Evolutionary conservation across 176 grass and related monocot species (phyloP), one percentile per base, ranked within the genome.

Genomic region (Lolium rigidum): DNA sequence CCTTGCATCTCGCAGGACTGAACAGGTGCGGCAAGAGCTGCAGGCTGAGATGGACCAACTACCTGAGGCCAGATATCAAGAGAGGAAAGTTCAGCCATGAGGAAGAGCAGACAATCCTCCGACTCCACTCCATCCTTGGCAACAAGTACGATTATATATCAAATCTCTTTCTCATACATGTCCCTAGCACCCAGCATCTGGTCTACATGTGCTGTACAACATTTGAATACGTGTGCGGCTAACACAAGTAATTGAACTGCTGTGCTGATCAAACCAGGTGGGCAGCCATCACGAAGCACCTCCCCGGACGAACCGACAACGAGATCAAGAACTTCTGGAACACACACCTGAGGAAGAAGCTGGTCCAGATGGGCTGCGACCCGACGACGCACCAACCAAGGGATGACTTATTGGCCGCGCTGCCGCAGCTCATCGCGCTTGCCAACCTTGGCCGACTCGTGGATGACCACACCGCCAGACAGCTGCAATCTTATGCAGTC

Each of bases 21-120:
- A 98, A 98, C 69, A 93, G 93, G 83, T 98, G 95, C 83, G 95
- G 95, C 79, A 98, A 98, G 91, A 98, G 95, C 60, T 98, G 95
- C 76, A 92, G 95, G 78, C 93, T 98, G 62, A 93, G 95, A 83
- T 98, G 95, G 95, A 98, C 95, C 7, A 98, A 98, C 86, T 98
- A 98, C 84, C 79, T 98, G 65, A 91, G 87, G 72, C 91, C 95
- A n/a, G 95, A 98, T 47, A 98, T 98, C 74, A 98, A 98, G 91
- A 85, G 95, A 92, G 95, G 95, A 11, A 90, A 92, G 73, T 98
- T 98, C 89, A 94, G 91, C 3, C 59, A 73, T 5, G 95, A 95
- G 57, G 95, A 98, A 75, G 93, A 98, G 74, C 84, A 98, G 21
- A 87, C 91, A 65, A 98, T 98, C 75, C 93, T 98, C 83, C 83